Base-by-base conservation (phyloP, 2,329 filamentous ascomycete species). In the Didymella glomerata region DNA sequence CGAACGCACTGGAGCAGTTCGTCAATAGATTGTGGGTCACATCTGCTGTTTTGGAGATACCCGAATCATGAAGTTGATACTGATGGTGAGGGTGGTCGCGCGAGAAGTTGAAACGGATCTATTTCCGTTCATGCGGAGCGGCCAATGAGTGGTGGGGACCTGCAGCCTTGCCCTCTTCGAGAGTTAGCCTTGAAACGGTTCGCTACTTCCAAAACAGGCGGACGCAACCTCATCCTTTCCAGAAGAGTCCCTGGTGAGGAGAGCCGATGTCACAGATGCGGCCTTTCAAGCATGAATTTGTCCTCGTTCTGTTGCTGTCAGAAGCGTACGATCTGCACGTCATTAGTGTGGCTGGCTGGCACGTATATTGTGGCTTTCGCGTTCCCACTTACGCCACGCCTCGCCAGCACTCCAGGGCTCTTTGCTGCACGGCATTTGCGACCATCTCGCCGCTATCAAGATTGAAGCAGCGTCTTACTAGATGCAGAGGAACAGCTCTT, bases 201-300 rank as follows among this genome's bases (percentile, higher is more conserved):
- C 47, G 46, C 25, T 50, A 45, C 54, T 52, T 57, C 22, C 46
- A 34, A 53, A 50, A 50, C 46, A 50, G 41, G 34, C 27, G 16
- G 40, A 14, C n/a, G 41, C 30, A 54, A 18, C 46, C 30, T 42
- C 25, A 62, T 52, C 53, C 56, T 52, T 54, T 34, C 36, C 34
- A 41, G 16, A 41, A 36, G 25, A 51, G 28, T 47, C 22, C 49
- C 27, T 62, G 55, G 22, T 68, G 68, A 60, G 69, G 67, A 70
- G 67, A 72, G 67, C 69, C 69, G 68, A 69, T 45, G 50, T 53
- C 40, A 44, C 61, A 65, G 60, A 61, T 66, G 62, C 14, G 9
- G n/a, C 16, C 5, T 24, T 34, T 18, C 32, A 9, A 24, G 14
- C 18, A n/a, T 5, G 42, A 46, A 20, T 22, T 7, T 41, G 16